Percentiles rank a stretch among this genome's conserved stretches.
These are phyloP conservation scores for Dactylellina leptospora DNA, from an alignment of 2,329 filamentous ascomycete genomes.

Conservation along the genomic window DNA sequence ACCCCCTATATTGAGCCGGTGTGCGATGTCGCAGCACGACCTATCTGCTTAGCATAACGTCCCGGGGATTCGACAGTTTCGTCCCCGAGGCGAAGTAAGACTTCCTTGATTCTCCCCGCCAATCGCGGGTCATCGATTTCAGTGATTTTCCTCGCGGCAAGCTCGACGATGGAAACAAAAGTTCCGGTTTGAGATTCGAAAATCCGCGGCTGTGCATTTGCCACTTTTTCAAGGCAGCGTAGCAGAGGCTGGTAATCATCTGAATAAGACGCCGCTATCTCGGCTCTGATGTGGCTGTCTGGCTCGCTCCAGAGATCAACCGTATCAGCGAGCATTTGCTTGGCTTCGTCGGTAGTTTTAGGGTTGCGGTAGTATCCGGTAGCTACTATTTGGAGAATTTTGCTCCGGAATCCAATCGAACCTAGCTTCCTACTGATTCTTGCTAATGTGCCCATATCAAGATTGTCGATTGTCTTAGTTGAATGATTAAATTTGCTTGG, in stretches of 20 bases:
- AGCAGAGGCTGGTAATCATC: background rate
- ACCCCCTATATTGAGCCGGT: too few species aligned
- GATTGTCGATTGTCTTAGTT: too few species aligned
- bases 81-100: too few species aligned
- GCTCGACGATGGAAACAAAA: background rate
- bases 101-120: conserved; percentile 3
- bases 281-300: background rate
- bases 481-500: background rate
- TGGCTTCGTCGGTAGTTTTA: conserved; percentile 2
- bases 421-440: too few species aligned
- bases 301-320: background rate
- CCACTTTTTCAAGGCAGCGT: too few species aligned
- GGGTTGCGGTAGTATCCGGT: background rate
- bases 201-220: too few species aligned
- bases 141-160: background rate
- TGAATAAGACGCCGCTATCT: conserved; percentile 4
- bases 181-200: background rate
- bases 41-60: too few species aligned
- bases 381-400: background rate
- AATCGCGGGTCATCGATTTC: background rate
- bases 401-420: too few species aligned
- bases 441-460: too few species aligned
- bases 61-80: too few species aligned
- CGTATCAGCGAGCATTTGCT: conserved; percentile 6
- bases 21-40: too few species aligned